A percentile compares a stretch with the other conserved stretches of the same genome.
Conservation (phyloP, 768 basidiomycete genomes). For the Pulveroboletus sp. region DNA sequence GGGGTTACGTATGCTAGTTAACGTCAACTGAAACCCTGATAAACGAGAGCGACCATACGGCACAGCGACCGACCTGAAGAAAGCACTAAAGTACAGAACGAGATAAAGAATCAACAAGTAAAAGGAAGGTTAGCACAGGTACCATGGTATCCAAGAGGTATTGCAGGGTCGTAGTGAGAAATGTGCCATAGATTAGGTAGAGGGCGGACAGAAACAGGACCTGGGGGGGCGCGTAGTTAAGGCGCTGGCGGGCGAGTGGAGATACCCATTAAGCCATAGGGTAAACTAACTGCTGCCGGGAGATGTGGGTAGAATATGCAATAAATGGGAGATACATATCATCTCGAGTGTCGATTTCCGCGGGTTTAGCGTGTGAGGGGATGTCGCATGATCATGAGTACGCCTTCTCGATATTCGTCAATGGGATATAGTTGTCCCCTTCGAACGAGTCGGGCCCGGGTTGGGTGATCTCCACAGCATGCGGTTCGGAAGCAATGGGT, state of each 20-base stretch:
- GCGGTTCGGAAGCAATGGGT: constrained; percentile 47
- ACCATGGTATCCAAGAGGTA: constrained; percentile 25
- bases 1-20: constrained; percentile 11
- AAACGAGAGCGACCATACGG: neutral
- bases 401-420: constrained; percentile 48
- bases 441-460: constrained; percentile 42
- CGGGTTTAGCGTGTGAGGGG: neutral
- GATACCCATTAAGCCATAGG: constrained; percentile 18
- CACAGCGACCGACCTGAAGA: constrained; percentile 3
- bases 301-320: constrained; percentile 22
- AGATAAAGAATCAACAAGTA: neutral
- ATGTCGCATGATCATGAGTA: constrained; percentile 38
- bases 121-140: constrained; percentile 7
- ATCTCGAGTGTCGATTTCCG: constrained; percentile 4
- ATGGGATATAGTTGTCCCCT: constrained; percentile 35
- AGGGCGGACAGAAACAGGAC: constrained; percentile 8
- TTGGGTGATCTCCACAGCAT: constrained; percentile 41
- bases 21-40: constrained; percentile 8
- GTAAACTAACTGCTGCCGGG: constrained; percentile 16
- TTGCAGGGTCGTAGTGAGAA: constrained; percentile 11
- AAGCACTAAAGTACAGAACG: constrained; percentile 5
- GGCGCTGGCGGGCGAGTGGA: constrained; percentile 2
- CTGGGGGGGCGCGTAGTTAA: constrained; percentile 7
- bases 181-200: constrained; percentile 4
- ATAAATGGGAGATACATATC: constrained; percentile 23